Conservation (phyloP, 2,329 filamentous ascomycete genomes). For the Dactylellina drechsleri region DNA sequence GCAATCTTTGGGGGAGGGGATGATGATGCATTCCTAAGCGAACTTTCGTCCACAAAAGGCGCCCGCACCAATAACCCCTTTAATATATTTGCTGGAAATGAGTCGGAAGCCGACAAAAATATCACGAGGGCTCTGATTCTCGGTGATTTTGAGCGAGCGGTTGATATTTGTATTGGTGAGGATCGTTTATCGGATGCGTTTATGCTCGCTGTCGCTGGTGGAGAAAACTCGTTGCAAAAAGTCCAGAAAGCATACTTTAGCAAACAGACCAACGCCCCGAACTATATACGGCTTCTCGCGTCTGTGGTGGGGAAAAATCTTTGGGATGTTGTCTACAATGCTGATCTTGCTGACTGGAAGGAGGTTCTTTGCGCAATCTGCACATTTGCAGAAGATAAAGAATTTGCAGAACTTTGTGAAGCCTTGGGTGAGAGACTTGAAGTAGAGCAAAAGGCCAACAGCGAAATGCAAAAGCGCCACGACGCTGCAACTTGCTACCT, state of each 20-base stretch:
- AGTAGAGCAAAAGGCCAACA: constrained; percentile 69
- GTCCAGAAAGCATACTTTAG: constrained; percentile 91
- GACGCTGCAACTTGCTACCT: constrained; percentile 97
- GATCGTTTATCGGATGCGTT: constrained; percentile 94
- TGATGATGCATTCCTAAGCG: constrained; percentile 85
- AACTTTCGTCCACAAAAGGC: constrained; percentile 82
- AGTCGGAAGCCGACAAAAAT: constrained; percentile 82
- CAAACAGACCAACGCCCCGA: constrained; percentile 81
- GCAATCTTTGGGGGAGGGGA: constrained; percentile 81
- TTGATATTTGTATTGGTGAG: constrained; percentile 87
- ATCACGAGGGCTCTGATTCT: constrained; percentile 90
- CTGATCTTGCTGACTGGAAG: constrained; percentile 92
- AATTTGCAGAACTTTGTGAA: constrained; percentile 95
- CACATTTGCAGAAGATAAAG: constrained; percentile 88
- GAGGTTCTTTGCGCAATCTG: constrained; percentile 95
- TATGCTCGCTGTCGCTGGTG: constrained; percentile 96
- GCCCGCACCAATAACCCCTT: constrained; percentile 95
- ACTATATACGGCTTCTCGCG: constrained; percentile 87
- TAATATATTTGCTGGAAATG: constrained; percentile 83
- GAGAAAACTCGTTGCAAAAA: constrained; percentile 91
- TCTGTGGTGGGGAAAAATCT: constrained; percentile 96
- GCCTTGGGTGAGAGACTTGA: constrained; percentile 89
- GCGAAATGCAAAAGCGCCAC: constrained; percentile 72
- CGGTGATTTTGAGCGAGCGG: constrained; percentile 87
- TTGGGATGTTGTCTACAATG: constrained; percentile 98